Conservation (phyloP, 768 basidiomycete species). For the Amanita inopinata region DNA sequence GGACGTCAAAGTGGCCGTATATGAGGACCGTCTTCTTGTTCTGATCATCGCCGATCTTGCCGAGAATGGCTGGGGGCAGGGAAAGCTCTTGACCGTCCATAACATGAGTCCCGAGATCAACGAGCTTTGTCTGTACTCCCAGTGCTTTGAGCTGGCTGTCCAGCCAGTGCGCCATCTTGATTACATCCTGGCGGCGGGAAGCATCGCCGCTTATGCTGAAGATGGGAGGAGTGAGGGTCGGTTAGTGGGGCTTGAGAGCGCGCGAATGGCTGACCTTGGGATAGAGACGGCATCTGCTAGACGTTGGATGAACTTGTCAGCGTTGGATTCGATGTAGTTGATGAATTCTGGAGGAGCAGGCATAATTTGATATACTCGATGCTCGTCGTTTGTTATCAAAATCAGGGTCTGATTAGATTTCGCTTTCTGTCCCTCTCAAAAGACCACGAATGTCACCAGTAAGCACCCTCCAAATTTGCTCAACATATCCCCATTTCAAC, state of each 20-base stretch:
- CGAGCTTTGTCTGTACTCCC: conserved; percentile 67
- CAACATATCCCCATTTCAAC: neutral
- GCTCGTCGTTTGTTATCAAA: conserved; percentile 1
- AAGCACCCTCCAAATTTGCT: neutral
- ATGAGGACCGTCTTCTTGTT: conserved; percentile 89
- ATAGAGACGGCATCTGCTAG: conserved; percentile 79
- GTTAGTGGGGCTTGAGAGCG: neutral
- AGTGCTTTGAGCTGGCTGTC: conserved; percentile 62
- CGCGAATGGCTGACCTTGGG: conserved; percentile 40
- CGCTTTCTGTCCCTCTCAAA: neutral
- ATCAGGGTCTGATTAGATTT: neutral
- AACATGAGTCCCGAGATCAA: conserved; percentile 67
- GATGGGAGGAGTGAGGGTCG: conserved; percentile 1
- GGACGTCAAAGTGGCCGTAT: conserved; percentile 95
- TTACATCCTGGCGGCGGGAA: conserved; percentile 62
- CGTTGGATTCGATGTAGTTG: conserved; percentile 55
- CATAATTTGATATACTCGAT: conserved; percentile 31
- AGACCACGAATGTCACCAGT: neutral
- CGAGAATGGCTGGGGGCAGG: conserved; percentile 80
- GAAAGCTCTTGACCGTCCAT: conserved; percentile 57
- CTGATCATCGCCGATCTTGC: conserved; percentile 70
- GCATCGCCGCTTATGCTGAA: conserved; percentile 69
- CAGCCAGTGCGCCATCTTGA: conserved; percentile 82
- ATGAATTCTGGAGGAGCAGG: conserved; percentile 40
- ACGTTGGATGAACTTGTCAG: conserved; percentile 65